Evolutionary conservation across 2,329 filamentous ascomycete species (phyloP), one percentile per base, ranked within the genome.

Genomic region (Apiospora rasikravindrae): DNA sequence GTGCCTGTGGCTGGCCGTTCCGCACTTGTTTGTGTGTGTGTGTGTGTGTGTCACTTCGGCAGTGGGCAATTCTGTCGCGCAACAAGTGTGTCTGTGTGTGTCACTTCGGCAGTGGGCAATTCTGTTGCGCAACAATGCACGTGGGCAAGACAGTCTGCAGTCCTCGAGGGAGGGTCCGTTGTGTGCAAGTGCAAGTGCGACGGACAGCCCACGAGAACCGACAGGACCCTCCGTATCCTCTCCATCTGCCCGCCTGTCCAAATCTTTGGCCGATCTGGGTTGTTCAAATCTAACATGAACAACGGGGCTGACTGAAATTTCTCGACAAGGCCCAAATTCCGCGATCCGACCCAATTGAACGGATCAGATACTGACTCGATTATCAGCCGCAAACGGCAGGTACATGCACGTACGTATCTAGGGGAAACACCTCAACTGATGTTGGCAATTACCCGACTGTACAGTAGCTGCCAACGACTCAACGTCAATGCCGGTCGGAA

Each of bases 1-100:
- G 45, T 53, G 45, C 45, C 45, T 45, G 68, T 53, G 8, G 14
- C 68, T 69, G 47, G 68, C 68, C 45, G 68, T 40, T 24, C 68
- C 45, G 68, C 45, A 24, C 19, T 61, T 57, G 22, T n/a, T n/a
- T n/a, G n/a, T n/a, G n/a, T n/a, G n/a, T n/a, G n/a, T n/a, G n/a
- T n/a, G n/a, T n/a, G n/a, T n/a, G n/a, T 33, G 53, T 61, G 33
- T 33, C 29, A 61, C 53, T 19, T 61, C 53, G 53, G 53, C 29
- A 61, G 53, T 37, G 33, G 5, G 53, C 26, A 61, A 22, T 37
- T 7, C 40, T 64, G 57, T 40, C 19, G 57, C 57, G 57, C 11
- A 64, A 40, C 19, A 64, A 24, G 14, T n/a, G n/a, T n/a, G n/a
- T n/a, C n/a, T n/a, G n/a, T n/a, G n/a, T n/a, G n/a, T n/a, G n/a